Evolutionary conservation across 2,329 filamentous ascomycete species (phyloP).

Genomic region (Aureobasidium melanogenum): DNA sequence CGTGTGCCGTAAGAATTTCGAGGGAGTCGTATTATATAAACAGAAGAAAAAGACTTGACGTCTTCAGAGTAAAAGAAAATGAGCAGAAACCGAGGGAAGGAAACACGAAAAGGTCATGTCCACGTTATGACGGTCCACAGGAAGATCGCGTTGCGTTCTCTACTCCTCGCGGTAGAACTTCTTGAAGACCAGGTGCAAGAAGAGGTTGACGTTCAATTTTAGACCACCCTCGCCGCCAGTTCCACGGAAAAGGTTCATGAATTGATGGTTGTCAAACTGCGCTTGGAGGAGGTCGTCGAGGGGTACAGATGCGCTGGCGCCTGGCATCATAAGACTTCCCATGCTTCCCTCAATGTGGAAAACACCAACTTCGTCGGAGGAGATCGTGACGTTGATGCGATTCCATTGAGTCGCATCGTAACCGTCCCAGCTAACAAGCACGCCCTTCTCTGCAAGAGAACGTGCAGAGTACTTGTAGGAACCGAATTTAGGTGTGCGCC

Average conservation of each 20-base stretch:
- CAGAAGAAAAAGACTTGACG: background rate
- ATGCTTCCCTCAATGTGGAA: slow-evolving; percentile 88
- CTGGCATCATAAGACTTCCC: slow-evolving; percentile 91
- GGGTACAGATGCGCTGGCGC: slow-evolving; percentile 77
- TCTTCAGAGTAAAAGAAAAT: background rate
- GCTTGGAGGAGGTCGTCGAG: slow-evolving; percentile 92
- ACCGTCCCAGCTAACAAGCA: slow-evolving; percentile 83
- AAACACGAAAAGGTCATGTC: slow-evolving; percentile 10
- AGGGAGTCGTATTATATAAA: slow-evolving; percentile 6
- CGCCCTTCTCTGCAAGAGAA: slow-evolving; percentile 83
- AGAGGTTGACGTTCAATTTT: slow-evolving; percentile 88
- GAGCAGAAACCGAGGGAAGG: background rate
- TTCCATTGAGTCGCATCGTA: slow-evolving; percentile 78
- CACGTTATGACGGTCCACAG: background rate
- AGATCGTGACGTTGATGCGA: slow-evolving; percentile 88
- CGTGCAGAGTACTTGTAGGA: slow-evolving; percentile 95
- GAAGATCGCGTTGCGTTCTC: background rate
- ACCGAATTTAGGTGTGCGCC: slow-evolving; percentile 92
- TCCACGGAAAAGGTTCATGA: slow-evolving; percentile 84
- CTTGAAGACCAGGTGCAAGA: slow-evolving; percentile 95
- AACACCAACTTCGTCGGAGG: slow-evolving; percentile 84
- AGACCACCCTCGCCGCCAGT: slow-evolving; percentile 38
- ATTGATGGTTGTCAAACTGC: slow-evolving; percentile 94
- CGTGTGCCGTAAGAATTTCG: background rate
- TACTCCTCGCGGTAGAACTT: slow-evolving; percentile 69